phyloP scores from a whole-genome alignment of 306 rosid species.

The Cercis canadensis region DNA sequence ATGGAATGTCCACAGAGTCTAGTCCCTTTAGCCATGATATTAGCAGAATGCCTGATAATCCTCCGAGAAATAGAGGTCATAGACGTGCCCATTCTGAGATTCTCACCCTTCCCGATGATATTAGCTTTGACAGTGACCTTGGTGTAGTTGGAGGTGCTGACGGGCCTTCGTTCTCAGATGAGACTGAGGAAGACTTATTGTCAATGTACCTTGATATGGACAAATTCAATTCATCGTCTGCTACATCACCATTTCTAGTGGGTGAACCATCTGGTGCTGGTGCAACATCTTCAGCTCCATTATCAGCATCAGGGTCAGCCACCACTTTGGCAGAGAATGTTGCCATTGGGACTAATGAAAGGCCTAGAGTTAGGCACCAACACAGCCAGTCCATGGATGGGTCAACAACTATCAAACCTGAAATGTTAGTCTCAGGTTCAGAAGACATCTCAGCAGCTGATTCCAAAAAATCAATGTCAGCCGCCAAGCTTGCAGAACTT shows the following conservation, averaged over 20 bases:
- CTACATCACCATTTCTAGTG: slow-evolving; percentile 67
- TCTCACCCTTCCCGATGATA: slow-evolving; percentile 88
- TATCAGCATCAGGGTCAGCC: slow-evolving; percentile 41
- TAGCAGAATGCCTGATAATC: slow-evolving; percentile 92
- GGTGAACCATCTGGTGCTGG: slow-evolving; percentile 66
- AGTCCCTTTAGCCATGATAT: slow-evolving; percentile 89
- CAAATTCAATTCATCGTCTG: slow-evolving; percentile 84
- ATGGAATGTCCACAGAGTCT: slow-evolving; percentile 55
- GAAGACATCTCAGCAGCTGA: slow-evolving; percentile 74
- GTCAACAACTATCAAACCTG: slow-evolving; percentile 77
- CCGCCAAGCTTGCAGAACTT: slow-evolving; percentile 92
- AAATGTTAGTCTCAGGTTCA: slow-evolving; percentile 76
- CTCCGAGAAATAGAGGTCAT: slow-evolving; percentile 82
- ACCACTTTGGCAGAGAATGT: slow-evolving; percentile 53
- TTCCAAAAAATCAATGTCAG: slow-evolving; percentile 84
- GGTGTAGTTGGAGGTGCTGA: slow-evolving; percentile 93
- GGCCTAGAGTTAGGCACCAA: slow-evolving; percentile 92
- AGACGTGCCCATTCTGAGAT: slow-evolving; percentile 97
- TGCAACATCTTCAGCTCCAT: slow-evolving; percentile 16
- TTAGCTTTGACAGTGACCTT: slow-evolving; percentile 91
- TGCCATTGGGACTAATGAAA: slow-evolving; percentile 53
- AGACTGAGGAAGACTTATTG: slow-evolving; percentile 87
- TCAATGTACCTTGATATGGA: slow-evolving; percentile 98
- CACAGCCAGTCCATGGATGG: slow-evolving; percentile 99
- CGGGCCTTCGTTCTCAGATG: slow-evolving; percentile 90